These are phyloP conservation scores for Heterobasidion irregulare DNA, from an alignment of 1,284 basidiomycete species.

Conservation along the genomic window DNA sequence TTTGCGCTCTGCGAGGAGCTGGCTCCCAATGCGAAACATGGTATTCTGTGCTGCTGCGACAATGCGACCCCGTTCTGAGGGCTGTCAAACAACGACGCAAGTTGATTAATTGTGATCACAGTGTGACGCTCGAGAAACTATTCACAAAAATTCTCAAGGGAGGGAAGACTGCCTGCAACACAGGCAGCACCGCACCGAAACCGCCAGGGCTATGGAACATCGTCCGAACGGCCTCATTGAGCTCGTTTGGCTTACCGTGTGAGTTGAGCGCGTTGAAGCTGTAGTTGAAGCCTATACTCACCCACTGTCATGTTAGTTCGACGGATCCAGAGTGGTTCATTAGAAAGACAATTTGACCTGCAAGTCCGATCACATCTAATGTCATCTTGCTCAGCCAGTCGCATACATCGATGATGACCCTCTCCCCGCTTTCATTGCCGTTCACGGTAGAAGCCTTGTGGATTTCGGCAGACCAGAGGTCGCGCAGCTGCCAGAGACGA, in stretches of 20 bases:
- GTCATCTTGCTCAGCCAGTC: slow-evolving; percentile 34
- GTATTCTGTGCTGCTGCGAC: not conserved
- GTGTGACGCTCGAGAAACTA: slow-evolving; percentile 11
- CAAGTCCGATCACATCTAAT: slow-evolving; percentile 41
- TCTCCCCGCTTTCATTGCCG: not conserved
- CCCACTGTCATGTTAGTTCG: not conserved
- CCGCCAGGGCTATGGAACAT: slow-evolving; percentile 10
- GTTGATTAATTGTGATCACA: too few relatives aligned
- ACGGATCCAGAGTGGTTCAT: not conserved
- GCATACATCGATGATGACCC: slow-evolving; percentile 22
- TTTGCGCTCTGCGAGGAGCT: slow-evolving; percentile 38
- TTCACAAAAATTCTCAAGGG: slow-evolving; percentile 7
- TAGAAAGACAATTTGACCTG: slow-evolving; percentile 20
- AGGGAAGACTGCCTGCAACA: slow-evolving; percentile 3
- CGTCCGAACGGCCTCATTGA: slow-evolving; percentile 28
- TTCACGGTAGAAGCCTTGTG: not conserved
- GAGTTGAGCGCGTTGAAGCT: slow-evolving; percentile 29
- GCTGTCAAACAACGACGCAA: not conserved
- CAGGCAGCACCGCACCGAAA: slow-evolving; percentile 1
- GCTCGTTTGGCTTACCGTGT: slow-evolving; percentile 23
- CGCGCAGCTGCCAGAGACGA: slow-evolving; percentile 15
- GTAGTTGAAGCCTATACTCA: slow-evolving; percentile 39
- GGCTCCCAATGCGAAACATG: slow-evolving; percentile 23
- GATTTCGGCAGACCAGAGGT: slow-evolving; percentile 11
- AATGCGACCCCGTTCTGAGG: slow-evolving; percentile 5